Percentiles rank a stretch among this genome's conserved stretches.
phyloP scores from a whole-genome alignment of 768 basidiomycete genomes.

The Rhizopogon sp. region DNA sequence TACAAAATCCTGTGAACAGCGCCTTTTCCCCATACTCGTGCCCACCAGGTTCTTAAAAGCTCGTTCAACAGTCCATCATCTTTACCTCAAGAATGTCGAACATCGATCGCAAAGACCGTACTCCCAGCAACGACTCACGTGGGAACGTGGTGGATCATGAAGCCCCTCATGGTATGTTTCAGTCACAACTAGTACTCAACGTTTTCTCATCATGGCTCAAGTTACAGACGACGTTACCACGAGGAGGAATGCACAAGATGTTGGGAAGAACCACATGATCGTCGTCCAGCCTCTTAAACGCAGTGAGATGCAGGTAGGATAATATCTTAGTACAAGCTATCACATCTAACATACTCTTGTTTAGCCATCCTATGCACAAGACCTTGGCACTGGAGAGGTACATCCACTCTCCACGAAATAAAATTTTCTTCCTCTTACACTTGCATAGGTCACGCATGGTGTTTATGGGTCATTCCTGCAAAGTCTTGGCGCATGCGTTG shows the following conservation, averaged over 20 bases:
- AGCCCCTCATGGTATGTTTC: conserved; percentile 50
- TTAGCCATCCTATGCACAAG: conserved; percentile 90
- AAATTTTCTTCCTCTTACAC: neutral
- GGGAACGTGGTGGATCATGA: conserved; percentile 73
- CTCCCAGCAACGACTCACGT: conserved; percentile 31
- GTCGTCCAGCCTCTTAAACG: conserved; percentile 81
- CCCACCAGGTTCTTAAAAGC: conserved; percentile 12
- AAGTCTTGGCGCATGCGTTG: conserved; percentile 60
- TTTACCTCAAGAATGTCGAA: conserved; percentile 18
- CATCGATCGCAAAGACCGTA: conserved; percentile 49
- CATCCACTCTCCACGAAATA: conserved; percentile 1
- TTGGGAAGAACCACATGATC: conserved; percentile 45
- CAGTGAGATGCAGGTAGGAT: conserved; percentile 78
- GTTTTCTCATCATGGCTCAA: conserved; percentile 24
- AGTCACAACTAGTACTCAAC: neutral
- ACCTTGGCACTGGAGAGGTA: conserved; percentile 66
- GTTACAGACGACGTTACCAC: conserved; percentile 59
- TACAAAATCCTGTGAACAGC: neutral
- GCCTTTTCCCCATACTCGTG: neutral
- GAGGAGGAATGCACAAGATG: conserved; percentile 24
- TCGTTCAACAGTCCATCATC: neutral
- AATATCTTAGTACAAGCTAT: neutral
- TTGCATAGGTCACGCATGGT: conserved; percentile 68
- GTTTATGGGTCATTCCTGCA: conserved; percentile 81
- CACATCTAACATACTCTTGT: neutral